Percentiles rank a stretch among this genome's conserved stretches.
Conservation (phyloP, 129 eudicot species). For the Cynara cardunculus region DNA sequence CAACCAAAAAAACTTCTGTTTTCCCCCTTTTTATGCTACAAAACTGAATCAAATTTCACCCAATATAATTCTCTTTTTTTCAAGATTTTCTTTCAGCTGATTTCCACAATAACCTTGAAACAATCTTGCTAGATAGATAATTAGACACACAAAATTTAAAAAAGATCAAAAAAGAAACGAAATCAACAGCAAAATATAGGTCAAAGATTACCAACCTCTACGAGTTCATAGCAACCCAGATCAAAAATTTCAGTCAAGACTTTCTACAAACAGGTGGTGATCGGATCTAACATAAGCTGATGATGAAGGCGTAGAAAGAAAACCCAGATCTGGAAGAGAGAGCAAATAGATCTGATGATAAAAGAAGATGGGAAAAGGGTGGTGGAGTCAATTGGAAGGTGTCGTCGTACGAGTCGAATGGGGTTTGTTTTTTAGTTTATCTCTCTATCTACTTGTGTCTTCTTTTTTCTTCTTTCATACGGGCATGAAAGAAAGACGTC, state of each 20-base stretch:
- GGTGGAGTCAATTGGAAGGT: conserved; percentile 45
- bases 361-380: conserved; percentile 35
- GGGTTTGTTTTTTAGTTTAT: conserved; percentile 26
- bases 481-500: background rate
- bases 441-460: background rate
- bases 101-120: conserved; percentile 3
- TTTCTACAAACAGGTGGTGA: conserved; percentile 20
- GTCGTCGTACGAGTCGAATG: conserved; percentile 34
- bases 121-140: background rate
- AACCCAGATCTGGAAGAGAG: conserved; percentile 25
- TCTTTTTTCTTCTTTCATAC: background rate
- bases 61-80: background rate
- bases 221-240: conserved; percentile 19
- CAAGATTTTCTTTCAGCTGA: background rate
- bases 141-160: background rate
- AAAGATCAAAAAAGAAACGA: background rate
- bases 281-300: conserved; percentile 13
- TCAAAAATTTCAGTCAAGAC: background rate
- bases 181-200: background rate
- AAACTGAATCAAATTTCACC: conserved; percentile 4
- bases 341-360: conserved; percentile 27
- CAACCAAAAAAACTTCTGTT: background rate
- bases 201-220: conserved; percentile 28
- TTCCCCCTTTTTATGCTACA: background rate
- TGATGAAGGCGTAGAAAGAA: background rate